Evolutionary conservation across 495 filamentous ascomycete species (phyloP), one percentile per base, ranked within the genome.

Genomic region (Talaromyces trachyspermus): DNA sequence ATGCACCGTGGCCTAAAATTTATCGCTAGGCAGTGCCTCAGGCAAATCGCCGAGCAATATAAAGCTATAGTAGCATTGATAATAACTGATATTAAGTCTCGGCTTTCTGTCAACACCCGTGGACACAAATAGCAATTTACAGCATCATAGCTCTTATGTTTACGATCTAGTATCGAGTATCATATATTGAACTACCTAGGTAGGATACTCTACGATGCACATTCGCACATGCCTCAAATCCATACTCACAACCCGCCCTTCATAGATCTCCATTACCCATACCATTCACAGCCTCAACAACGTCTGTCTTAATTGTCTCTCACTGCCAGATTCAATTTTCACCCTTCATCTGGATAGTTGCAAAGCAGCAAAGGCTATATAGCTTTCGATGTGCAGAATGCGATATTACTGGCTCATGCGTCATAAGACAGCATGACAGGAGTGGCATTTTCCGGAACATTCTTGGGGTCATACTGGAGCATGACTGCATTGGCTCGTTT

Each of bases 371-470:
- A 7, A 30, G 6, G 27, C 12, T 30, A 30, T 30, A 30, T 30
- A 30, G 6, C 6, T 12, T 30, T 12, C 6, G 7, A 30, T 30
- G 20, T 38, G 10, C 36, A 38, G 36, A 11, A 14, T 38, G 36
- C 10, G 36, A 18, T n/a, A n/a, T n/a, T n/a, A n/a, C 36, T 38
- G 36, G 20, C 36, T 38, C 20, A 38, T 38, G 36, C 36, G 36
- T 38, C 36, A n/a, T 38, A 38, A 38, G 36, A 38, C 4, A 38
- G 36, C 36, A 38, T 38, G 36, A 38, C 36, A 38, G 36, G 36
- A 38, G 36, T 38, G 11, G 36, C 36, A n/a, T 38, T 18, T 18
- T 11, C 10, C 7, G 36, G 11, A 5, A 38, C 36, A 20, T 38
- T n/a, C 36, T 38, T n/a, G 8, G 29, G 29, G 29, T 33, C 29